phyloP scores from a whole-genome alignment of 2,329 filamentous ascomycete species.

The Colletotrichum musae region DNA sequence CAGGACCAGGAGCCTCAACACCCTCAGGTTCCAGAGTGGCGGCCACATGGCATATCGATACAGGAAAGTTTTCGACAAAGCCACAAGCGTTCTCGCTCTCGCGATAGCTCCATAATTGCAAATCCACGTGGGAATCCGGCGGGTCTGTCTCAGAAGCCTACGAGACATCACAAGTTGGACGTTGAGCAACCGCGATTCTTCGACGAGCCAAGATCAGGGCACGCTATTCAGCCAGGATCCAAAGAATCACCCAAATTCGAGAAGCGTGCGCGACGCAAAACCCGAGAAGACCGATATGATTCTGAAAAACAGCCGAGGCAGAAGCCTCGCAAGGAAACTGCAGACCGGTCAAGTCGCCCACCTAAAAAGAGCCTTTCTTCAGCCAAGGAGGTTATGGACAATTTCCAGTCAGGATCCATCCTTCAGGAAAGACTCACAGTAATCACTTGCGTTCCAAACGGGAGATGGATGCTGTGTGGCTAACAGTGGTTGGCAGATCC shows the following conservation, averaged over 20 bases:
- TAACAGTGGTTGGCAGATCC: slow-evolving; percentile 49
- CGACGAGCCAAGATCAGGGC: neutral
- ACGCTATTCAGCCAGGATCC: neutral
- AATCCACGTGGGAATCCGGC: too few relatives aligned
- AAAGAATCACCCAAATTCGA: slow-evolving; percentile 54
- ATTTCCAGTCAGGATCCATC: slow-evolving; percentile 70
- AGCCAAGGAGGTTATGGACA: slow-evolving; percentile 65
- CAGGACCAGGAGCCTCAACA: neutral
- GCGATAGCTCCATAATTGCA: slow-evolving; percentile 41
- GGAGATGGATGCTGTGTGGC: neutral
- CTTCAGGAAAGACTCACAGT: slow-evolving; percentile 56
- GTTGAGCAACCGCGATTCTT: neutral
- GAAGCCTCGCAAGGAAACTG: slow-evolving; percentile 44
- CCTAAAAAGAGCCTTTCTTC: slow-evolving; percentile 49
- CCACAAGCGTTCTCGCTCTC: slow-evolving; percentile 26
- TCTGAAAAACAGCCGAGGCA: slow-evolving; percentile 49
- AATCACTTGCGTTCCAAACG: slow-evolving; percentile 19
- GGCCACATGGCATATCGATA: slow-evolving; percentile 13
- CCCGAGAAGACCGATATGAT: slow-evolving; percentile 69
- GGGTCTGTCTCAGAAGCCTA: too few relatives aligned
- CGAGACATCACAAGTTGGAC: neutral
- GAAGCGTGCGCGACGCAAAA: slow-evolving; percentile 69
- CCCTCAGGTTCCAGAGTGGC: neutral
- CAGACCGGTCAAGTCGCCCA: slow-evolving; percentile 41
- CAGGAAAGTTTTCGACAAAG: neutral